Evolutionary conservation across 768 basidiomycete genomes (phyloP), one percentile per base, ranked within the genome.

Genomic region (Amanita fuliginea): DNA sequence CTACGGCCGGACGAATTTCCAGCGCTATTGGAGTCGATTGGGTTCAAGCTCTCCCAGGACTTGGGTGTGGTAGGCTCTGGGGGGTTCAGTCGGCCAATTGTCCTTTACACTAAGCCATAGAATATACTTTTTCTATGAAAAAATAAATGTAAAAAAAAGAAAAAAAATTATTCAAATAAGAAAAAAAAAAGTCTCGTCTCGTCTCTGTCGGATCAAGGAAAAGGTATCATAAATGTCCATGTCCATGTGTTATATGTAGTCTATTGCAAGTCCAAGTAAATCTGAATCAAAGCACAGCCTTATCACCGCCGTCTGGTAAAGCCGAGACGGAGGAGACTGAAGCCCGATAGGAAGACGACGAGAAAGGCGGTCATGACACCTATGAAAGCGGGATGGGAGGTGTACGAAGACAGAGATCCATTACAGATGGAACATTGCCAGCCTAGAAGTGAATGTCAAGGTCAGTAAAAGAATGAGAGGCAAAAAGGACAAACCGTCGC

Each of bases 1-100:
- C 59, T 87, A 28, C 77, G 80, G 0, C 87, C 88, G 0, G 72
- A 77, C 0, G 75, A 78, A 13, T 93, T 92, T 52, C 71, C 70
- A 10, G 46, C 52, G 2, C 51, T 83, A 37, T 62, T 93, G 11
- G 59, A 59, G 26, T 63, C 74, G 4, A 67, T 90, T 9, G 90
- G 89, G 8, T 91, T 94, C 54, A 64, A 60, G 1, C 63, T 65
- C 4, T 68, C 66, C 3, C 59, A 66, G 52, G 70, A 71, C 55
- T 59, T 80, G 32, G 82, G 83, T 2, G 64, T 64, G 5, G 63
- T 72, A 6, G 83, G 83, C 2, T 78, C 85, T 64, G 83, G 80
- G 3, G 30, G 30, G 2, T 30, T 30, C 10, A 30, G 32, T 32
- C 32, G 32, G 4, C 32, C 32, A 1, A 32, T 32, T 13, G 32